phyloP scores from a whole-genome alignment of 2,329 filamentous ascomycete species.

The Acrocalymma vagum region DNA sequence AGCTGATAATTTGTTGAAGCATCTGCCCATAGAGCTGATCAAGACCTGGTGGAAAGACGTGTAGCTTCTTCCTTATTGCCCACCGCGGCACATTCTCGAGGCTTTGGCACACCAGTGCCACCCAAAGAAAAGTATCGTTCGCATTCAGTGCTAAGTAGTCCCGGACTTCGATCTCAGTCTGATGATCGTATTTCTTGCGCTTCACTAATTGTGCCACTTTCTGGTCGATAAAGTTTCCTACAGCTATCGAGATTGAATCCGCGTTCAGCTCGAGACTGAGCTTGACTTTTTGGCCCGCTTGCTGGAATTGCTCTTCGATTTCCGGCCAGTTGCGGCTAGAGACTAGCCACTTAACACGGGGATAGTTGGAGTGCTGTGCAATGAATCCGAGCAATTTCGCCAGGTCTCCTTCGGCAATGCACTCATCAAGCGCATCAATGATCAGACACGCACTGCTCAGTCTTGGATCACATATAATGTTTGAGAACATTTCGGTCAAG shows the following conservation, averaged over 20 bases:
- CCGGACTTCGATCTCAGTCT: constrained; percentile 31
- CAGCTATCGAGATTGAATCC: constrained; percentile 39
- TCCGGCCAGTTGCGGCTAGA: constrained; percentile 22
- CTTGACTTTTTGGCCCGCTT: constrained; percentile 20
- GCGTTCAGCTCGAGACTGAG: constrained; percentile 46
- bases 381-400: constrained; percentile 12
- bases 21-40: constrained; percentile 50
- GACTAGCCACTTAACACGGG: constrained; percentile 9
- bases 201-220: constrained; percentile 42
- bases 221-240: constrained; percentile 34
- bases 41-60: constrained; percentile 46
- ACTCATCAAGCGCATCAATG: constrained; percentile 24
- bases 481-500: constrained; percentile 43
- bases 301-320: constrained; percentile 45
- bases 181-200: constrained; percentile 45
- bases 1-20: constrained; percentile 46
- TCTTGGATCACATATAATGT: constrained; percentile 49
- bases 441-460: constrained; percentile 11
- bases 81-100: constrained; percentile 30
- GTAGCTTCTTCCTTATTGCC: constrained; percentile 18
- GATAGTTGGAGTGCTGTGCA: constrained; percentile 4
- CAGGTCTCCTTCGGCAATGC: constrained; percentile 6
- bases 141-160: constrained; percentile 41
- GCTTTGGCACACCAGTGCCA: constrained; percentile 39
- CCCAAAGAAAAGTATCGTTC: constrained; percentile 46